These are phyloP conservation scores for Protea cynaroides DNA, from an alignment of 164 flowering plant species.

Conservation along the genomic window DNA sequence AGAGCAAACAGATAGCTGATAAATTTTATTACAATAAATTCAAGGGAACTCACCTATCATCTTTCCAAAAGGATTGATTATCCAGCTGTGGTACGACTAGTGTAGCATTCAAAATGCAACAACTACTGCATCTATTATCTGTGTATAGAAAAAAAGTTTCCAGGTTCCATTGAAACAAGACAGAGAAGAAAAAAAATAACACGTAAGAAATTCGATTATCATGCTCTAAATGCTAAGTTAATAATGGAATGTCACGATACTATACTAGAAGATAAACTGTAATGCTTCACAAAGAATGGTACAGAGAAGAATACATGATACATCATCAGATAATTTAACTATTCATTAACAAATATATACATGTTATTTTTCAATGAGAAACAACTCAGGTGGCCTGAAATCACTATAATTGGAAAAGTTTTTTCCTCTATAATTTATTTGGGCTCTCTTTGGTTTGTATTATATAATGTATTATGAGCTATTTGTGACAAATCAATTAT, in stretches of 20 bases:
- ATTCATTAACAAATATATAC: neutral
- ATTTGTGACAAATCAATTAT: no score
- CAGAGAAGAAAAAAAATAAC: neutral
- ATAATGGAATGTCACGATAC: neutral
- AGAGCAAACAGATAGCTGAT: neutral
- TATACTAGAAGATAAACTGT: neutral
- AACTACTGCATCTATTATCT: slow-evolving; percentile 98
- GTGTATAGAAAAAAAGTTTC: slow-evolving; percentile 13
- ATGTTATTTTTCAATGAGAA: no score
- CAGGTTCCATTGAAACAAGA: neutral
- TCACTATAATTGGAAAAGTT: neutral
- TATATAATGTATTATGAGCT: no score
- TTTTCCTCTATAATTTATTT: no score
- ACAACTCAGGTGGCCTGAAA: neutral
- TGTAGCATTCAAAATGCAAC: slow-evolving; percentile 97
- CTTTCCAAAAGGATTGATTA: slow-evolving; percentile 95
- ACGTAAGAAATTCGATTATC: neutral
- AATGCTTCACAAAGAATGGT: no score
- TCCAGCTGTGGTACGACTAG: slow-evolving; percentile 94
- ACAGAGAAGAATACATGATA: no score
- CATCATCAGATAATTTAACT: neutral
- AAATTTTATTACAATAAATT: neutral
- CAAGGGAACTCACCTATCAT: slow-evolving; percentile 72
- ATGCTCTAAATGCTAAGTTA: neutral
- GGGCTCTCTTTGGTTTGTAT: no score